phyloP scores from a whole-genome alignment of 73 alveolate genomes.

The Paramecium bursaria region DNA sequence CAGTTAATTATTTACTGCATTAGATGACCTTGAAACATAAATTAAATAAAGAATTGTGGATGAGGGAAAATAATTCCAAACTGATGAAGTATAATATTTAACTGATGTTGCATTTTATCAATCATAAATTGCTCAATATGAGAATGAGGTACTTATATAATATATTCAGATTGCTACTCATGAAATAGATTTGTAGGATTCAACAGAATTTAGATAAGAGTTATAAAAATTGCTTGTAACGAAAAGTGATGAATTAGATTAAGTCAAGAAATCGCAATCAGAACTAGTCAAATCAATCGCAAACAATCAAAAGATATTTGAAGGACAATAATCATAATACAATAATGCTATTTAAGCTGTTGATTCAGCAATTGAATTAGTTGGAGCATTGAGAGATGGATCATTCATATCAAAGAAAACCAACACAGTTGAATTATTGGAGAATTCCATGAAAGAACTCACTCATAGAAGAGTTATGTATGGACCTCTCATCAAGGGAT shows the following conservation, averaged over 20 bases:
- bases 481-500: slow-evolving; percentile 37
- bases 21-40: slow-evolving; percentile 35
- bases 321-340: slow-evolving; percentile 31
- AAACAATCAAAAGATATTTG: slow-evolving; percentile 2
- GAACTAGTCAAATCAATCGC: background rate
- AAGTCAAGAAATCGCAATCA: background rate
- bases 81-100: slow-evolving; percentile 38
- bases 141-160: slow-evolving; percentile 38
- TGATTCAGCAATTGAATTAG: slow-evolving; percentile 35
- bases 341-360: slow-evolving; percentile 33
- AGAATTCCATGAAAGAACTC: slow-evolving; percentile 17
- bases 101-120: slow-evolving; percentile 23
- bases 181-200: slow-evolving; percentile 38
- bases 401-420: slow-evolving; percentile 33
- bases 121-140: slow-evolving; percentile 32
- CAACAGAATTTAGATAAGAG: slow-evolving; percentile 31
- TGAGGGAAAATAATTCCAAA: background rate
- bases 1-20: slow-evolving; percentile 32
- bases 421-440: slow-evolving; percentile 3
- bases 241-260: slow-evolving; percentile 31
- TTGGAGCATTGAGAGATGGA: slow-evolving; percentile 57
- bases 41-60: slow-evolving; percentile 40
- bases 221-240: background rate
- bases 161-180: background rate
- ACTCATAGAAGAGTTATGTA: slow-evolving; percentile 46